phyloP scores from a whole-genome alignment of 768 basidiomycete species.

The Boletus pseudopeckii region DNA sequence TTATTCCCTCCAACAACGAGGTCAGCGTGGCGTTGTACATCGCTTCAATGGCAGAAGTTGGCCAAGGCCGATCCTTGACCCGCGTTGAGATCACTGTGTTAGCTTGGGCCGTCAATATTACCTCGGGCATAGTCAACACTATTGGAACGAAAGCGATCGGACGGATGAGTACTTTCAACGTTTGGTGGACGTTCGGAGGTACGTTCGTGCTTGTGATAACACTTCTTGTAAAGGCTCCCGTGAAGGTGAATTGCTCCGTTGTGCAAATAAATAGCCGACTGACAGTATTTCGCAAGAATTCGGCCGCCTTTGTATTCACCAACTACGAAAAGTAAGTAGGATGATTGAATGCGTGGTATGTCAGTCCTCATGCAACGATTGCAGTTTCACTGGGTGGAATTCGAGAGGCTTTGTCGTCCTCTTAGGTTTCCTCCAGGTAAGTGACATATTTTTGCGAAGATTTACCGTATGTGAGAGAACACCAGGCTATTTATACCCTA shows the following conservation, averaged over 20 bases:
- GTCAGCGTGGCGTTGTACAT: conserved; percentile 49
- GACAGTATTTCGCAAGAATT: conserved; percentile 37
- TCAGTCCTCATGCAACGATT: neutral
- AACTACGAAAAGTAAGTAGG: conserved; percentile 48
- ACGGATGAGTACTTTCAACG: conserved; percentile 50
- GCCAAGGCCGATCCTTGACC: conserved; percentile 40
- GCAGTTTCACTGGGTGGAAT: conserved; percentile 54
- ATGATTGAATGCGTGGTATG: neutral
- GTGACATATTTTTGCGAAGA: neutral
- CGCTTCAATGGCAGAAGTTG: conserved; percentile 52
- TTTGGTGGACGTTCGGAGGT: conserved; percentile 62
- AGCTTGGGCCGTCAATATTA: conserved; percentile 56
- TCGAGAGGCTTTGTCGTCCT: conserved; percentile 55
- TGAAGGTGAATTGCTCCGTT: conserved; percentile 35
- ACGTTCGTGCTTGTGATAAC: conserved; percentile 56
- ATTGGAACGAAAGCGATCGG: conserved; percentile 56
- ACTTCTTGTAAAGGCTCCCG: conserved; percentile 53
- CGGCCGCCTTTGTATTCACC: conserved; percentile 52
- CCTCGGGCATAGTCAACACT: conserved; percentile 53
- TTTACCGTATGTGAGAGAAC: neutral
- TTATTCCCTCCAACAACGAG: neutral
- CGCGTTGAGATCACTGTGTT: conserved; percentile 50
- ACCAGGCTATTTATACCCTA: conserved; percentile 53
- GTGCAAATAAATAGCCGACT: neutral
- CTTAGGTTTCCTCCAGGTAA: conserved; percentile 45